These are phyloP conservation scores for Hysterium pulicare DNA, from an alignment of 2,329 filamentous ascomycete species.

Conservation along the genomic window DNA sequence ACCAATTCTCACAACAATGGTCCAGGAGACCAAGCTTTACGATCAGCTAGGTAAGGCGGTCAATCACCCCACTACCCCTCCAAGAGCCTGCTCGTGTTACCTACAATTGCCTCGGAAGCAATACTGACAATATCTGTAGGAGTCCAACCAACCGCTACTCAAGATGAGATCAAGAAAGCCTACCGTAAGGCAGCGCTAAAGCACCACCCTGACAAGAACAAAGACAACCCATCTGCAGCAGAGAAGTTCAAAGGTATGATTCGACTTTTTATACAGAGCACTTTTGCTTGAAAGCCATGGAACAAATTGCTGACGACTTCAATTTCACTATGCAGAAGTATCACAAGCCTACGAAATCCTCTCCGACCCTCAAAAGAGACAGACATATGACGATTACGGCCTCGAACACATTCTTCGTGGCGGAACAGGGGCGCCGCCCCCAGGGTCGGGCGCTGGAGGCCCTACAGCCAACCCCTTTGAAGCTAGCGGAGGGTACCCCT, in stretches of 20 bases:
- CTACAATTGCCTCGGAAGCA: no score
- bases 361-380: conserved; percentile 93
- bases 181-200: conserved; percentile 88
- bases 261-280: not conserved
- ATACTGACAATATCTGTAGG: conserved; percentile 28
- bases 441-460: conserved; percentile 16
- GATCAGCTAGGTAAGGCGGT: conserved; percentile 62
- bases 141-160: conserved; percentile 73
- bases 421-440: conserved; percentile 62
- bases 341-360: conserved; percentile 98
- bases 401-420: conserved; percentile 88
- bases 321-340: conserved; percentile 56
- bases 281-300: not conserved
- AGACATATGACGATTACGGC: conserved; percentile 90
- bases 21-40: conserved; percentile 94
- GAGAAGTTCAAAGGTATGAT: conserved; percentile 85
- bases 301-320: conserved; percentile 14
- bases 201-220: conserved; percentile 98
- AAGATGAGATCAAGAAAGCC: conserved; percentile 96
- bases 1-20: conserved; percentile 59
- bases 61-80: conserved; percentile 7
- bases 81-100: no score
- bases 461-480: conserved; percentile 45
- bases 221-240: conserved; percentile 75
- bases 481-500: conserved; percentile 48